Evolutionary conservation across 306 rosid genomes (phyloP), one percentile per base, ranked within the genome.

Genomic region (Prosopis cineraria): DNA sequence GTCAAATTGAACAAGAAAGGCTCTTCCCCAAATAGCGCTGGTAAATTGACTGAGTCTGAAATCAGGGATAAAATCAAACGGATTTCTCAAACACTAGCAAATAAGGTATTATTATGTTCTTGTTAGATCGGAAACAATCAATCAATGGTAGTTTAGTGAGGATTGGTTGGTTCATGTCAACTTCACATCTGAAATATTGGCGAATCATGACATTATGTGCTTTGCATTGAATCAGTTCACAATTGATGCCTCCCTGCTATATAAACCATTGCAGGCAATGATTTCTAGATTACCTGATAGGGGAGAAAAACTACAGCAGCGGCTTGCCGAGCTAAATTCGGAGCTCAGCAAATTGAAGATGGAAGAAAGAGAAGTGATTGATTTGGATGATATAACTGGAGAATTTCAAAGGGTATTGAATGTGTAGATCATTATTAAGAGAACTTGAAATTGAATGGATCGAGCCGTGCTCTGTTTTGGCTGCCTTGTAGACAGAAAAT

Each of bases 251-350:
- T 4, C 31, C 72, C 17, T 77, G 47, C 4, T 22, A 27, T 68
- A 34, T 58, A 66, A 66, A 53, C 36, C 34, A 77, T n/a, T 72
- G 73, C 86, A 95, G 98, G 93, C 27, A 9, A 55, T 89, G 85
- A 31, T 91, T 75, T 88, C 89, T 52, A 92, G 80, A 73, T 89
- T 95, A 84, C 97, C 98, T 6, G 98, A 92, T 79, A 81, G 74
- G 70, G 98, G 98, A 25, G 87, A 77, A 68, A 95, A 91, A 72
- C 78, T 92, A 37, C 45, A 45, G 24, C 91, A 78, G 76, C 87
- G 82, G 60, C 84, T 95, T 30, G 84, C 3, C 14, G 90, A 80
- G 55, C 75, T 95, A 80, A 88, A 85, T 72, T 76, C 68, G 17
- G 89, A 82, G 77, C 93, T 95, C 16, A 16, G 70, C 48, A 72